Evolutionary conservation across 352 stramenopile species (phyloP).

Genomic region (Pseudoperonospora humuli): DNA sequence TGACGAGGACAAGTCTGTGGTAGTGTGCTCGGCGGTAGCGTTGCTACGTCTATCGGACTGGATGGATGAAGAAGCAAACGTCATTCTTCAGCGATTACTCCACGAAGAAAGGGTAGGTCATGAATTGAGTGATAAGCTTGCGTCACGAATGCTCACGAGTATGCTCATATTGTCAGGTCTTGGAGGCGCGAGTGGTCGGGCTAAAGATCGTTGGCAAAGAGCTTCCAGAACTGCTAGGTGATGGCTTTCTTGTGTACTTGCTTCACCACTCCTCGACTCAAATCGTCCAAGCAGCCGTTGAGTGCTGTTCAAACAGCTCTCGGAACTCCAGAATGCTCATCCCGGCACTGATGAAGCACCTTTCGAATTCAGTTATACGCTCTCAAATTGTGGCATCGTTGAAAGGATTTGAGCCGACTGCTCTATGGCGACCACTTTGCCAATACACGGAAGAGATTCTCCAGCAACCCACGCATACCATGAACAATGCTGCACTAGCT

Average conservation of each 20-base stretch:
- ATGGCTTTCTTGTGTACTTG: slow-evolving; percentile 80
- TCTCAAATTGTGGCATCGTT: slow-evolving; percentile 62
- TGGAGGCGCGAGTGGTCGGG: slow-evolving; percentile 66
- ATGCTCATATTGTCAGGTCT: slow-evolving; percentile 20
- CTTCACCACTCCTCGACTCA: slow-evolving; percentile 61
- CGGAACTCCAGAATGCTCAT: slow-evolving; percentile 80
- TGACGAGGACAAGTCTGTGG: slow-evolving; percentile 59
- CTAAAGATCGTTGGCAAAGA: slow-evolving; percentile 80
- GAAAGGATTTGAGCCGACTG: slow-evolving; percentile 53
- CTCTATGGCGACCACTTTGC: slow-evolving; percentile 58
- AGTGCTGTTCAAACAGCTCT: slow-evolving; percentile 72
- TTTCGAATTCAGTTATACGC: slow-evolving; percentile 56
- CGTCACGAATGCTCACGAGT: neutral
- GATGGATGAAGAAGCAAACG: slow-evolving; percentile 81
- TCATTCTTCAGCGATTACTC: slow-evolving; percentile 68
- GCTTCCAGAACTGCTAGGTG: slow-evolving; percentile 67
- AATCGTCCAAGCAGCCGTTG: slow-evolving; percentile 72
- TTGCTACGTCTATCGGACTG: slow-evolving; percentile 68
- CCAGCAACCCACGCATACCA: slow-evolving; percentile 5
- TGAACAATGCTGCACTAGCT: slow-evolving; percentile 10
- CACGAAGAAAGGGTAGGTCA: slow-evolving; percentile 61
- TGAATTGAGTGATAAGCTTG: neutral
- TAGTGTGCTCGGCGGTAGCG: slow-evolving; percentile 67
- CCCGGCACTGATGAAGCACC: slow-evolving; percentile 70
- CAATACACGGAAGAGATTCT: slow-evolving; percentile 54